phyloP scores from a whole-genome alignment of 352 stramenopile species.

The Pythium angustatum region DNA sequence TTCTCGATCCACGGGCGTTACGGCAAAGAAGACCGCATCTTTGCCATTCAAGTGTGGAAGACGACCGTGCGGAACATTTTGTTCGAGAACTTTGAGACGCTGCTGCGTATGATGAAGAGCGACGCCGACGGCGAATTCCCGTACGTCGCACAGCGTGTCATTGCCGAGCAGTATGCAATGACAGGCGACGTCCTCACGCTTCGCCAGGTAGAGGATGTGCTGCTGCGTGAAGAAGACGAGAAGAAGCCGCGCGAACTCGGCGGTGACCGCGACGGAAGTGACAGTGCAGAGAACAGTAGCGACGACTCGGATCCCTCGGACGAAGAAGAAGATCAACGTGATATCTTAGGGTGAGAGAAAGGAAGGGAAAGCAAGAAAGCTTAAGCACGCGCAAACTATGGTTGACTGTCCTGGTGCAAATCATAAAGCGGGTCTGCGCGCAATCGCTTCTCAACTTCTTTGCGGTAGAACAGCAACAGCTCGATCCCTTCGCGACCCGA shows the following conservation, averaged over 20 bases:
- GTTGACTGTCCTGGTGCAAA: conserved; percentile 16
- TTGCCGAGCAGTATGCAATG: conserved; percentile 45
- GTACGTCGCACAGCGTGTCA: conserved; percentile 40
- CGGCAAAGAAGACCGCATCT: conserved; percentile 41
- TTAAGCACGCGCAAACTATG: background rate
- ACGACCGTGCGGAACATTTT: conserved; percentile 49
- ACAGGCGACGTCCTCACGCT: conserved; percentile 45
- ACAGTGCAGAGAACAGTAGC: conserved; percentile 28
- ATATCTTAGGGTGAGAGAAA: conserved; percentile 44
- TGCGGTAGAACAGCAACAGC: conserved; percentile 59
- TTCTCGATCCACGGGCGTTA: conserved; percentile 47
- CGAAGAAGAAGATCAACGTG: conserved; percentile 30
- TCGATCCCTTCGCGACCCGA: conserved; percentile 52
- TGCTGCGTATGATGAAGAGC: conserved; percentile 47
- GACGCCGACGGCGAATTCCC: conserved; percentile 56
- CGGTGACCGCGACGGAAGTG: conserved; percentile 9
- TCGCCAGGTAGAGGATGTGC: conserved; percentile 45
- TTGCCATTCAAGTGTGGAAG: conserved; percentile 51
- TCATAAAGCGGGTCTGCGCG: conserved; percentile 33
- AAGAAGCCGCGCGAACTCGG: conserved; percentile 25
- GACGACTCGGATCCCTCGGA: conserved; percentile 31
- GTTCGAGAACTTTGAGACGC: conserved; percentile 44
- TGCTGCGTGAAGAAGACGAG: conserved; percentile 51
- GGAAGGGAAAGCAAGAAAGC: too few relatives aligned
- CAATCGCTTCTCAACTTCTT: conserved; percentile 62